Conservation (phyloP, 257 asterid genomes). For the Scutellaria barbata region DNA sequence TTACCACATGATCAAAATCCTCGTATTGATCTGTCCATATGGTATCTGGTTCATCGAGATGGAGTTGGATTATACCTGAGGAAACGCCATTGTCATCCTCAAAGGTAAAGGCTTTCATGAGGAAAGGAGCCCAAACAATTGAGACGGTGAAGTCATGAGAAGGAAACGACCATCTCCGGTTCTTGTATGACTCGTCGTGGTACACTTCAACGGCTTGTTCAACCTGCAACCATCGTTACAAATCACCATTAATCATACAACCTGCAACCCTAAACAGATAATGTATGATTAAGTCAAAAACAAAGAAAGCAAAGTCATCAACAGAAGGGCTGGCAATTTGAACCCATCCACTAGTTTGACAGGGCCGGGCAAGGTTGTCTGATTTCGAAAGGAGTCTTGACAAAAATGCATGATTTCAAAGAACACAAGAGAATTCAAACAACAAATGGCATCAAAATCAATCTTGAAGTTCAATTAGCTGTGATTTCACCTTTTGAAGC, state of each 20-base stretch:
- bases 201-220: conserved; percentile 66
- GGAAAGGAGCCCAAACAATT: conserved; percentile 75
- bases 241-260: too few relatives aligned
- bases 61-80: conserved; percentile 56
- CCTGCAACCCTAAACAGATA: too few relatives aligned
- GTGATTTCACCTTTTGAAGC: conserved; percentile 12
- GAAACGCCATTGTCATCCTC: conserved; percentile 77
- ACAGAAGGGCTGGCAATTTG: too few relatives aligned
- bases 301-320: too few relatives aligned
- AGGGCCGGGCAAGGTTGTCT: too few relatives aligned
- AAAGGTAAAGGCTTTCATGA: conserved; percentile 55
- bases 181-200: conserved; percentile 68
- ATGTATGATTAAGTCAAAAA: too few relatives aligned
- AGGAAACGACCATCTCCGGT: conserved; percentile 74
- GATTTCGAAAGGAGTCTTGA: too few relatives aligned
- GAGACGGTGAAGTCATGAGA: conserved; percentile 60
- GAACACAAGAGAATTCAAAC: neutral
- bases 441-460: conserved; percentile 5
- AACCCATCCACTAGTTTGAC: too few relatives aligned
- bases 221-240: conserved; percentile 44
- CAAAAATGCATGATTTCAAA: neutral
- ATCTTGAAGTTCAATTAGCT: neutral
- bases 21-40: conserved; percentile 61
- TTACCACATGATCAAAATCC: conserved; percentile 52
- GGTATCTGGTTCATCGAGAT: conserved; percentile 65